phyloP scores from a whole-genome alignment of 2,329 filamentous ascomycete species.

The Venturia oleaginea region DNA sequence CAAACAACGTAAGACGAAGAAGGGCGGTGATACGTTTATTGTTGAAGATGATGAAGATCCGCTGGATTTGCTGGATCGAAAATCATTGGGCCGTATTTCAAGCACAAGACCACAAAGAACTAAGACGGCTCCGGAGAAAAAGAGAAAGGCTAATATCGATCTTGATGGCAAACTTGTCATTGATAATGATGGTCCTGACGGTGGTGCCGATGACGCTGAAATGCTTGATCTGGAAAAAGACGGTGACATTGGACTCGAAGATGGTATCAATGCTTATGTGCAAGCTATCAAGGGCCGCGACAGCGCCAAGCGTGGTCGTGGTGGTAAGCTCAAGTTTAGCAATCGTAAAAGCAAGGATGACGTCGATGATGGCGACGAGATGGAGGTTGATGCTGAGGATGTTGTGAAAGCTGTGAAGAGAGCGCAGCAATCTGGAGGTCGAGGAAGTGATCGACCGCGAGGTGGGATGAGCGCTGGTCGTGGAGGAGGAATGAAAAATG shows the following conservation, averaged over 20 bases:
- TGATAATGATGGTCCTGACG: conserved; percentile 41
- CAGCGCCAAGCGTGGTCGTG: conserved; percentile 48
- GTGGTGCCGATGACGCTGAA: conserved; percentile 39
- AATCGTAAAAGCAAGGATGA: conserved; percentile 36
- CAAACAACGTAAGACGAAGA: conserved; percentile 34
- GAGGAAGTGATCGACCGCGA: conserved; percentile 2
- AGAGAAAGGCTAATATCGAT: conserved; percentile 57
- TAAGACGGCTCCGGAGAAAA: conserved; percentile 41
- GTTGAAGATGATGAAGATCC: conserved; percentile 92
- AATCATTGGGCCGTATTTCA: conserved; percentile 85
- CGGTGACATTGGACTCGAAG: conserved; percentile 42
- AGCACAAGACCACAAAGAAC: conserved; percentile 70
- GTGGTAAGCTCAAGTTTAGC: conserved; percentile 52
- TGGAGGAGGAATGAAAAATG: conserved; percentile 14
- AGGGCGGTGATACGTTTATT: conserved; percentile 63
- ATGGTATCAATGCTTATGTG: conserved; percentile 52
- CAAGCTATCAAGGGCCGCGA: conserved; percentile 52
- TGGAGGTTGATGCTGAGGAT: conserved; percentile 26
- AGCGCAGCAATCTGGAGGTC: background rate
- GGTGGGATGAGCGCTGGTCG: conserved; percentile 7
- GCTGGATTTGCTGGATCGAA: conserved; percentile 82
- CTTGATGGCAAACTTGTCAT: conserved; percentile 75
- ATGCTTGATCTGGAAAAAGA: conserved; percentile 50
- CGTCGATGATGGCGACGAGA: conserved; percentile 35
- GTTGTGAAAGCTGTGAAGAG: conserved; percentile 12